Base-by-base conservation (phyloP, 768 basidiomycete genomes). In the Amanita inopinata region DNA sequence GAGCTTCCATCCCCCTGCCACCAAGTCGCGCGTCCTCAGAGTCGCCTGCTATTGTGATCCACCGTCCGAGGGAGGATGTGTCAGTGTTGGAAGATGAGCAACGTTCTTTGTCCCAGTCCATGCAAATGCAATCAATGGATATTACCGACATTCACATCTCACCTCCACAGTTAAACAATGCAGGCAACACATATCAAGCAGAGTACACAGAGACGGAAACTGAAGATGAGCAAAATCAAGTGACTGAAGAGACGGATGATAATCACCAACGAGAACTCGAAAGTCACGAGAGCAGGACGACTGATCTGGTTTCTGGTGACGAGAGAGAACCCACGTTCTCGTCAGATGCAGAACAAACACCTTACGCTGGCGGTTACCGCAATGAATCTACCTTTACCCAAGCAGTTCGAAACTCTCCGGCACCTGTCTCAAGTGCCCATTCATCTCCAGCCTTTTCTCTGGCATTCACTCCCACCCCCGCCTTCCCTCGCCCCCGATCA, bases 391-490 rank as follows among this genome's bases (percentile, higher is more conserved):
- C 46, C 49, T 58, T 46, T 48, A n/a, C 45, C 50, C 49, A 54
- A 53, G 31, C 49, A 37, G 22, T 17, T 17, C 45, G 54, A 56
- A 60, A 50, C 62, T 70, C 36, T 61, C 64, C 18, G 50, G 60
- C 40, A 12, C 57, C 56, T 4, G 57, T 64, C 18, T 64, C 71
- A 2, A 66, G 58, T 24, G 64, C 66, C 4, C 65, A 66, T 46
- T 70, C 78, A 2, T 81, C 81, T 19, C 77, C 81, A 2, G 65
- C 64, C 0, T 67, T 62, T 17, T 79, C 78, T 2, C 47, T 70
- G 1, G 62, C 74, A 18, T 77, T 81, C 45, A 86, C 84, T 0
- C 83, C 82, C 6, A 84, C 80, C 0, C 82, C 81, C 22, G 74
- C 76, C 3, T 73, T 77, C 46, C 75, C 76, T 46, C 75, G 69